Evolutionary conservation across 2,329 filamentous ascomycete genomes (phyloP), one percentile per base, ranked within the genome.

Genomic region (Ophiostoma quercus): DNA sequence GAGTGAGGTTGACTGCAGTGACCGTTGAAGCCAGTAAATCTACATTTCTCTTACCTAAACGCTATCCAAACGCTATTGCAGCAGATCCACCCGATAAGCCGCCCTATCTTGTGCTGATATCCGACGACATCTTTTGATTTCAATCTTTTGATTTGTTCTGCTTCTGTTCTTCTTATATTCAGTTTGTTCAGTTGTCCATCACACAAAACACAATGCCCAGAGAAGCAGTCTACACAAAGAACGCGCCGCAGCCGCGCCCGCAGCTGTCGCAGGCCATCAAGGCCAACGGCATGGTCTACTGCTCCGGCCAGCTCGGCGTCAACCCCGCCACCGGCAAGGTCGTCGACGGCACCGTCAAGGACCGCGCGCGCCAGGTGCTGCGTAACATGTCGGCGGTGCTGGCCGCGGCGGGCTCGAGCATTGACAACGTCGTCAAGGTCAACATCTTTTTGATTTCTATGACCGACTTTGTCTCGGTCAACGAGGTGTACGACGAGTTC

Each of bases 281-380:
- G 73, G 83, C 83, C 77, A 87, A 88, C 75, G 88, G 87, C 74
- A 85, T 89, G 68, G 86, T 92, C n/a, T 91, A 90, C 80, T 90
- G 88, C 80, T 90, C 87, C 1, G 89, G 89, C 32, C 83, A 82
- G 72, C 81, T 91, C 41, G 85, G 85, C 16, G 80, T 87, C 74
- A 83, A 88, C 73, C 83, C 86, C 0, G 77, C 76, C n/a, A 87
- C 85, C 0, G 80, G 79, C 25, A 80, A 84, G 69, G 70, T 90
- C 1, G 81, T 87, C 8, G 82, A 87, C 12, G 88, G 87, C 3
- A 82, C 83, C 68, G 79, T 89, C 69, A 82, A 82, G 72, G 85
- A 84, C 69, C 78, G 82, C 72, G 79, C 82, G 7, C 85, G 77
- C 71, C 85, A 85, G 82, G 82, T 82, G 65, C 82, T 90, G 71